A percentile compares a stretch with the other conserved stretches of the same genome.
Conservation (phyloP, 1,284 basidiomycete species). For the Tilletia indica region DNA sequence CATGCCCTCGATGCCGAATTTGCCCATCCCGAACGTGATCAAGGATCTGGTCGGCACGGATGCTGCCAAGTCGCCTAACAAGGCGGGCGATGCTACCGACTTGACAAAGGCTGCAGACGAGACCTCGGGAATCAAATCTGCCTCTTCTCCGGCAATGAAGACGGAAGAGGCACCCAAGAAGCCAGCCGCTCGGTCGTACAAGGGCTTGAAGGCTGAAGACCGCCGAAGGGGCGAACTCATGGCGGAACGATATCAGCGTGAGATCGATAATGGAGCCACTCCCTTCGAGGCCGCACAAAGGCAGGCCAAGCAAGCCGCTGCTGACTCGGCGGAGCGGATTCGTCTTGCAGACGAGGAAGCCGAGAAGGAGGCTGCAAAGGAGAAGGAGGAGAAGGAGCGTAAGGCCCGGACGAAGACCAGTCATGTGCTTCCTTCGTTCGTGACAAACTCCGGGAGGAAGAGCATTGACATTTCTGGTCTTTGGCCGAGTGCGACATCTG, state of each 20-base stretch:
- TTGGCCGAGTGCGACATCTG: background rate
- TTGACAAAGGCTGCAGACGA: background rate
- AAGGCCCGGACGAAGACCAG: slow-evolving; percentile 1
- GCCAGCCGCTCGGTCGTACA: background rate
- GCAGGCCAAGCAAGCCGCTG: slow-evolving; percentile 2
- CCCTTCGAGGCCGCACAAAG: background rate
- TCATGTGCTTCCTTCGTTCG: slow-evolving; percentile 9
- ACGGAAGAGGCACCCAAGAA: background rate
- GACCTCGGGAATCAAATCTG: background rate
- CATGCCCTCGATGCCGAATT: background rate
- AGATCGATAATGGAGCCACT: background rate
- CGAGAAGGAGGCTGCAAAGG: slow-evolving; percentile 9
- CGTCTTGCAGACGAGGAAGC: background rate
- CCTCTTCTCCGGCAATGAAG: background rate
- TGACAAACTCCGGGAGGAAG: background rate
- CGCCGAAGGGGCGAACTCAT: slow-evolving; percentile 5
- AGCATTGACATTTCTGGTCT: slow-evolving; percentile 12
- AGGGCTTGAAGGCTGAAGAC: slow-evolving; percentile 11
- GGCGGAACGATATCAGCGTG: background rate
- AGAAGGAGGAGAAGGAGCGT: slow-evolving; percentile 16
- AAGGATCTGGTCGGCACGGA: slow-evolving; percentile 10
- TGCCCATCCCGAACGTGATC: background rate
- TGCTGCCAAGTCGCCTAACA: background rate
- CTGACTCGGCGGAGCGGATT: background rate
- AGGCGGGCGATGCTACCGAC: background rate